Percentiles rank a stretch among this genome's conserved stretches.
phyloP scores from a whole-genome alignment of 306 rosid genomes.

The Pterocarpus macrocarpus region DNA sequence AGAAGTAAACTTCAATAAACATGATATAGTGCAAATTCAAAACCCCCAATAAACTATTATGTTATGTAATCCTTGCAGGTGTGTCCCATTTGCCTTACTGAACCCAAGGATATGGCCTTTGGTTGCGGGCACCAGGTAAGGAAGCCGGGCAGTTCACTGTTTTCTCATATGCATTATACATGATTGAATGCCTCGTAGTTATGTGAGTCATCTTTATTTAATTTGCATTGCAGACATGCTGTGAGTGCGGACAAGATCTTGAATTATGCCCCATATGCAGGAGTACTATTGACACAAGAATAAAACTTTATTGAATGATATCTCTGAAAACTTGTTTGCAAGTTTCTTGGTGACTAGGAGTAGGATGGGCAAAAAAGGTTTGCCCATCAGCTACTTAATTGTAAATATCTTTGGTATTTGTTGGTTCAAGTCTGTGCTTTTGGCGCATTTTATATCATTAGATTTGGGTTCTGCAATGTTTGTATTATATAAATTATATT shows the following conservation, averaged over 20 bases:
- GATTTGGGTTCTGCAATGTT: constrained; percentile 14
- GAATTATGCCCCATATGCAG: constrained; percentile 90
- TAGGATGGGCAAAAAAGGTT: constrained; percentile 13
- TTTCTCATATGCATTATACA: constrained; percentile 7
- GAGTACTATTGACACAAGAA: constrained; percentile 69
- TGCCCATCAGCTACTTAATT: constrained; percentile 35
- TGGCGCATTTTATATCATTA: background rate
- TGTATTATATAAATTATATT: background rate
- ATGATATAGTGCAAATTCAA: constrained; percentile 4
- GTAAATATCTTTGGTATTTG: constrained; percentile 61
- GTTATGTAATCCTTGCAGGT: constrained; percentile 56
- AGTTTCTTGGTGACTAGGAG: constrained; percentile 31
- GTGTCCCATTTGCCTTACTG: constrained; percentile 80
- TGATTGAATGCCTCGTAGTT: constrained; percentile 25
- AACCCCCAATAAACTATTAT: constrained; percentile 4
- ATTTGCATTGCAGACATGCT: constrained; percentile 80
- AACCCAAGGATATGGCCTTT: constrained; percentile 87
- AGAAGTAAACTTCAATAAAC: background rate
- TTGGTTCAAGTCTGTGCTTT: constrained; percentile 36
- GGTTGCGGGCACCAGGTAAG: constrained; percentile 97
- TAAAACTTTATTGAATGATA: constrained; percentile 73
- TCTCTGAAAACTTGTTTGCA: constrained; percentile 37
- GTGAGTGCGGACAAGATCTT: constrained; percentile 85
- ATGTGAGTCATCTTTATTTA: background rate
- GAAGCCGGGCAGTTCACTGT: constrained; percentile 10